phyloP scores from a whole-genome alignment of 345 rosid genomes.

The Linum trigynum region DNA sequence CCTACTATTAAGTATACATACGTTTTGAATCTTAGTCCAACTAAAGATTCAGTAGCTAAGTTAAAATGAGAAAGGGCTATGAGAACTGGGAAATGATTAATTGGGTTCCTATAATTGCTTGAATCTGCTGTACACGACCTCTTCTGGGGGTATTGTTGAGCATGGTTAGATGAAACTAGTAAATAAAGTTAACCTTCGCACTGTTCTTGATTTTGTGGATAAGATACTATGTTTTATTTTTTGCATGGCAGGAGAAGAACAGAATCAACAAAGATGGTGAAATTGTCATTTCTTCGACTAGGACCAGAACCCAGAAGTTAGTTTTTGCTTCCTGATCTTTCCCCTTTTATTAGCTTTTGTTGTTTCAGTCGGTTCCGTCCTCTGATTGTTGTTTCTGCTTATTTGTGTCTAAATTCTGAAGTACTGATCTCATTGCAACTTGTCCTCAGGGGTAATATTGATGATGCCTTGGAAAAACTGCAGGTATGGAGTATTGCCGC shows the following conservation, averaged over 20 bases:
- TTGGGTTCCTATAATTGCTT: too few relatives aligned
- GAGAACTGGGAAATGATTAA: too few relatives aligned
- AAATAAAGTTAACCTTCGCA: too few relatives aligned
- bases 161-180: too few relatives aligned
- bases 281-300: slow-evolving; percentile 87
- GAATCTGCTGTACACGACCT: too few relatives aligned
- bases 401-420: background rate
- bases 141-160: too few relatives aligned
- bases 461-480: slow-evolving; percentile 75
- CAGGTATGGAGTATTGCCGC: slow-evolving; percentile 43
- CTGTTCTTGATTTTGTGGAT: too few relatives aligned
- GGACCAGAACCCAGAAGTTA: slow-evolving; percentile 86
- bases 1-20: too few relatives aligned
- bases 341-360: too few relatives aligned
- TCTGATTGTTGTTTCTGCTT: background rate
- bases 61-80: too few relatives aligned
- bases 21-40: too few relatives aligned
- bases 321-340: slow-evolving; percentile 7
- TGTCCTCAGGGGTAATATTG: slow-evolving; percentile 73
- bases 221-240: background rate
- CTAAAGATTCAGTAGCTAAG: background rate
- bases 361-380: too few relatives aligned
- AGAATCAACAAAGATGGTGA: slow-evolving; percentile 96
- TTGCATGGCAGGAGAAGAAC: slow-evolving; percentile 67
- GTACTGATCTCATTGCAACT: slow-evolving; percentile 8